Conservation (phyloP, 2,329 filamentous ascomycete species). For the Calonectria pauciramosa region DNA sequence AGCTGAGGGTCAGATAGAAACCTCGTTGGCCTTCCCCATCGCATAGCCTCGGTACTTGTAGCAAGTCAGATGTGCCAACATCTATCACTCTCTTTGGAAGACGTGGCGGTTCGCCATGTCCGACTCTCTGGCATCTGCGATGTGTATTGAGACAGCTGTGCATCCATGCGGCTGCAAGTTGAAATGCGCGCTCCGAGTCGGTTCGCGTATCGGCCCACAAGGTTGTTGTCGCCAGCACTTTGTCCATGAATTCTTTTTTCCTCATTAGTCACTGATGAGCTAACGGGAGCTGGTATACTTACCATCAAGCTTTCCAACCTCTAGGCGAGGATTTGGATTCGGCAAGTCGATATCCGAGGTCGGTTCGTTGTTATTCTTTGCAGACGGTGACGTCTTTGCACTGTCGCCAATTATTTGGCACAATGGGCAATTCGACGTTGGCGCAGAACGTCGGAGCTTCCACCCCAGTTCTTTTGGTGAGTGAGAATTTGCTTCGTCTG, state of each 20-base stretch:
- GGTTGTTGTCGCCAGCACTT: not conserved
- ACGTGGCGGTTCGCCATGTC: not conserved
- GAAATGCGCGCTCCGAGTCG: not conserved
- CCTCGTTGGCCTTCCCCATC: not conserved
- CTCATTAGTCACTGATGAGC: not conserved
- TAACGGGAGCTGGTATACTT: too few species aligned
- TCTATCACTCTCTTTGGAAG: not conserved
- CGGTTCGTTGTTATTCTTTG: too few species aligned
- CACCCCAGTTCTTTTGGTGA: not conserved
- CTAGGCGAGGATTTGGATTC: not conserved
- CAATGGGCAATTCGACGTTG: not conserved
- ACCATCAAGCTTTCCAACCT: not conserved
- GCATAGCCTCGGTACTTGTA: not conserved
- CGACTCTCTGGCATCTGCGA: not conserved
- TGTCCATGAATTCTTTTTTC: not conserved
- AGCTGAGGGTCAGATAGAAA: conserved; percentile 1
- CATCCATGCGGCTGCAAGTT: not conserved
- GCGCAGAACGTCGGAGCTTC: not conserved
- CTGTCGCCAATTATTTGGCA: not conserved
- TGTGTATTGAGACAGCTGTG: not conserved
- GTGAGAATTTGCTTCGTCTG: not conserved
- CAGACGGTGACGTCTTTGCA: not conserved
- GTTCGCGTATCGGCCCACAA: not conserved
- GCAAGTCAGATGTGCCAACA: not conserved
- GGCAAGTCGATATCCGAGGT: too few species aligned